Percentiles rank a stretch among this genome's conserved stretches.
These are phyloP conservation scores for Alternaria incomplexa DNA, from an alignment of 2,329 filamentous ascomycete genomes.

Conservation along the genomic window DNA sequence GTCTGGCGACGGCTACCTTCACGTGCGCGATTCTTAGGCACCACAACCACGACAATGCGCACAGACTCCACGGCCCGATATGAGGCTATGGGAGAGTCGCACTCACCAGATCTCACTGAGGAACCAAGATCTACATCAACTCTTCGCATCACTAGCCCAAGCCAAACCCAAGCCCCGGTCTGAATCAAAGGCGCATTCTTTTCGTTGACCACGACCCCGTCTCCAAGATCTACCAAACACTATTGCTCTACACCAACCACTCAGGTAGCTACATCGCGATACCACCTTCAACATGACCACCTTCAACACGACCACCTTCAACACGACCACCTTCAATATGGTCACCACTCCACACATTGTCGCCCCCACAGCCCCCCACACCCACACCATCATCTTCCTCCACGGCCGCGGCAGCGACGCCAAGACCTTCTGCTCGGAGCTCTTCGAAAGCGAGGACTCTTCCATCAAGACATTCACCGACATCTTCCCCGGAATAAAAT, in stretches of 20 bases:
- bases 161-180: not conserved
- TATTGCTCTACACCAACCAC: not conserved
- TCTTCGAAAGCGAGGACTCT: slow-evolving; percentile 43
- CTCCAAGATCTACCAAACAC: too few species aligned
- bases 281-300: not conserved
- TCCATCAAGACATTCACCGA: slow-evolving; percentile 37
- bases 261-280: not conserved
- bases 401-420: slow-evolving; percentile 54
- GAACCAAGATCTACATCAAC: not conserved
- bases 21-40: not conserved
- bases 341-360: not conserved
- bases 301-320: not conserved
- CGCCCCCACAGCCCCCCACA: slow-evolving; percentile 37
- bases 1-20: not conserved
- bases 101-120: not conserved
- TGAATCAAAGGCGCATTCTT: not conserved
- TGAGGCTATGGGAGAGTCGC: not conserved
- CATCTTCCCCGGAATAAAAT: slow-evolving; percentile 49
- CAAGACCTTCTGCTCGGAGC: slow-evolving; percentile 48
- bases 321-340: not conserved
- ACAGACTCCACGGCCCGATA: not conserved
- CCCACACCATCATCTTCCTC: slow-evolving; percentile 56
- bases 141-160: not conserved
- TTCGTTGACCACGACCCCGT: too few species aligned
- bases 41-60: not conserved